Percentiles rank a stretch among this genome's conserved stretches.
Conservation (phyloP, 2,329 filamentous ascomycete genomes). For the Fusarium neocosmosporiellum region DNA sequence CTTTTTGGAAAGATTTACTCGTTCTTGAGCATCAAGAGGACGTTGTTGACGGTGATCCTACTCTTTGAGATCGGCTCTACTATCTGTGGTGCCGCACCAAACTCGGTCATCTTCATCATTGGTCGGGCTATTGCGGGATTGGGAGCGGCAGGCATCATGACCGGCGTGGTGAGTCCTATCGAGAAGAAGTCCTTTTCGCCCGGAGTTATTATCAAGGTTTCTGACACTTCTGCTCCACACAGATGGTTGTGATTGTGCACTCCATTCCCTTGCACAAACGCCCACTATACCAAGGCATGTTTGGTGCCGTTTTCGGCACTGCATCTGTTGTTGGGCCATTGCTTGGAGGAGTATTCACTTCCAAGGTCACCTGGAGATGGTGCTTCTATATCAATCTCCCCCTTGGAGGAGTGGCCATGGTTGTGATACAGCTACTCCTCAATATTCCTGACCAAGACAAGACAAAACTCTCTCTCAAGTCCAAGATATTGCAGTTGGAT, state of each 20-base stretch:
- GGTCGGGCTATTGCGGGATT: constrained; percentile 64
- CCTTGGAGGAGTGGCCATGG: constrained; percentile 45
- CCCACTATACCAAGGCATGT: constrained; percentile 37
- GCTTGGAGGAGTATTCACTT: constrained; percentile 44
- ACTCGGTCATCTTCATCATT: constrained; percentile 60
- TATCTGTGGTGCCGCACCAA: constrained; percentile 46
- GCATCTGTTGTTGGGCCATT: constrained; percentile 44
- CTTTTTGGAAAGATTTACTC: constrained; percentile 55
- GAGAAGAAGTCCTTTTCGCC: no score
- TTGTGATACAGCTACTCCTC: constrained; percentile 42
- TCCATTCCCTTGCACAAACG: constrained; percentile 54
- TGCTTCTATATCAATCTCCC: constrained; percentile 52
- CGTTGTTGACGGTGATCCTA: constrained; percentile 34
- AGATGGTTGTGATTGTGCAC: constrained; percentile 33
- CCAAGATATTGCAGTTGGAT: constrained; percentile 62
- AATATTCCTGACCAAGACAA: constrained; percentile 20
- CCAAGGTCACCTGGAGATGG: constrained; percentile 48
- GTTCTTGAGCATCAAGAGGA: constrained; percentile 48
- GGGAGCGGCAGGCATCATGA: constrained; percentile 64
- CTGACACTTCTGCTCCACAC: neutral
- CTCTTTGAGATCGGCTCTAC: constrained; percentile 47
- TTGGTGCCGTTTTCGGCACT: constrained; percentile 56
- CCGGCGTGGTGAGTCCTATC: constrained; percentile 48
- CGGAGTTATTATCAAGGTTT: neutral
- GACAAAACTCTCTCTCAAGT: constrained; percentile 42